Conservation (phyloP, 305 asterid genomes). For the Nicotiana rustica region DNA sequence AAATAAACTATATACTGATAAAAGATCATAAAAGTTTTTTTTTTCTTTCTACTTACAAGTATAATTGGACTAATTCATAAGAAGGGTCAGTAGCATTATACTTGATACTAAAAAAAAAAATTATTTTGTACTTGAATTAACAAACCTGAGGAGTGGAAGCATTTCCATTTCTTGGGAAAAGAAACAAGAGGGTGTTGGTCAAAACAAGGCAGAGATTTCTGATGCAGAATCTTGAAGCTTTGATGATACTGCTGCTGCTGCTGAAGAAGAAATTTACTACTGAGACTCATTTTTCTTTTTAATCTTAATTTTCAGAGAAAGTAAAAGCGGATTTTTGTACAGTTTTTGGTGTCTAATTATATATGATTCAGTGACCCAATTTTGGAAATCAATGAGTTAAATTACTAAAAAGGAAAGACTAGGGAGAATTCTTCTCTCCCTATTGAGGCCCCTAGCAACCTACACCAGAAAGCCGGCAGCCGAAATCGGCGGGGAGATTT, state of each 20-base stretch:
- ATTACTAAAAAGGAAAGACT: too few species aligned
- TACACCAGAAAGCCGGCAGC: too few species aligned
- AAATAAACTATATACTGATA: background rate
- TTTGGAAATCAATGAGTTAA: too few species aligned
- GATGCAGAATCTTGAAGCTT: slow-evolving; percentile 29
- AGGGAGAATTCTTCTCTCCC: too few species aligned
- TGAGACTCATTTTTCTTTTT: slow-evolving; percentile 34
- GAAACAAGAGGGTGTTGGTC: slow-evolving; percentile 30
- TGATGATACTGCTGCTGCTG: slow-evolving; percentile 33
- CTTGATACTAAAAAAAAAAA: background rate
- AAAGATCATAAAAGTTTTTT: background rate
- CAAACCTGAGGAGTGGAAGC: slow-evolving; percentile 29
- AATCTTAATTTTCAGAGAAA: background rate
- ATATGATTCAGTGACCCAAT: too few species aligned
- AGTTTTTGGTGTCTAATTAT: too few species aligned
- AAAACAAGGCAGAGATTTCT: slow-evolving; percentile 21
- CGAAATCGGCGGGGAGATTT: too few species aligned
- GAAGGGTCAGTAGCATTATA: background rate
- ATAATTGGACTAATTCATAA: background rate
- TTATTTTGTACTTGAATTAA: background rate
- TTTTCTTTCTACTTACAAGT: background rate
- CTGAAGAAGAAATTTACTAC: slow-evolving; percentile 40
- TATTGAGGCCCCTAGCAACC: too few species aligned
- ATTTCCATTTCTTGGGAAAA: slow-evolving; percentile 34
- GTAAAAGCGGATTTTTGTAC: too few species aligned